phyloP scores from a whole-genome alignment of 305 asterid species.

The Solanum aculeatissimum region DNA sequence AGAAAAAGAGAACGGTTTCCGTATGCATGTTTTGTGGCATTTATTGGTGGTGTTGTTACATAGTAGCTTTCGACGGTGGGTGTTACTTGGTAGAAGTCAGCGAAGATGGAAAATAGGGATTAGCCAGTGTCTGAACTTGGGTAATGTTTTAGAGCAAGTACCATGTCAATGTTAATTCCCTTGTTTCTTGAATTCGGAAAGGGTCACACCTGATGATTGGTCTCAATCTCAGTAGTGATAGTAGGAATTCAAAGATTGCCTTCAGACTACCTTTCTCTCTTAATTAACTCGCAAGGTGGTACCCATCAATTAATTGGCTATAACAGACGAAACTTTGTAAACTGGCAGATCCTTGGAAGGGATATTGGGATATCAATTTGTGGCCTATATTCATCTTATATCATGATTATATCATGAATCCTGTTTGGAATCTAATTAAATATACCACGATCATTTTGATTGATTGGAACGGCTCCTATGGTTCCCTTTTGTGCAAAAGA shows the following conservation, averaged over 20 bases:
- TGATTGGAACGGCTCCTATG: not conserved
- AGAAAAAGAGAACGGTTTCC: not conserved
- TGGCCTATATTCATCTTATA: not conserved
- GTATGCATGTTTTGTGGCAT: not conserved
- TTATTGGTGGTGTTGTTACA: not conserved
- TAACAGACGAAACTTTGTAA: not conserved
- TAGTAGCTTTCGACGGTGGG: not conserved
- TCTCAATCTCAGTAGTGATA: not conserved
- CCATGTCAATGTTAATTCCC: not conserved
- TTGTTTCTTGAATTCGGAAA: not conserved
- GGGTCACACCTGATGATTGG: not conserved
- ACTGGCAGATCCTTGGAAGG: not conserved
- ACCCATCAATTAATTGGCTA: not conserved
- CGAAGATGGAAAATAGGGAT: not conserved
- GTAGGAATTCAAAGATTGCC: not conserved
- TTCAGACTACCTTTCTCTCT: not conserved
- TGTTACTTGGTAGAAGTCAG: not conserved
- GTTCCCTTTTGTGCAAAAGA: not conserved
- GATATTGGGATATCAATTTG: not conserved
- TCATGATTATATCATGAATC: not conserved
- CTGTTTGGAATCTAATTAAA: not conserved
- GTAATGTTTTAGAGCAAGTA: conserved; percentile 9
- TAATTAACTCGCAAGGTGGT: not conserved
- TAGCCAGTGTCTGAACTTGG: not conserved
- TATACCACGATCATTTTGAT: not conserved